Conservation (phyloP, 371 early-diverging fungal genomes). For the Rhizopus delemar region DNA sequence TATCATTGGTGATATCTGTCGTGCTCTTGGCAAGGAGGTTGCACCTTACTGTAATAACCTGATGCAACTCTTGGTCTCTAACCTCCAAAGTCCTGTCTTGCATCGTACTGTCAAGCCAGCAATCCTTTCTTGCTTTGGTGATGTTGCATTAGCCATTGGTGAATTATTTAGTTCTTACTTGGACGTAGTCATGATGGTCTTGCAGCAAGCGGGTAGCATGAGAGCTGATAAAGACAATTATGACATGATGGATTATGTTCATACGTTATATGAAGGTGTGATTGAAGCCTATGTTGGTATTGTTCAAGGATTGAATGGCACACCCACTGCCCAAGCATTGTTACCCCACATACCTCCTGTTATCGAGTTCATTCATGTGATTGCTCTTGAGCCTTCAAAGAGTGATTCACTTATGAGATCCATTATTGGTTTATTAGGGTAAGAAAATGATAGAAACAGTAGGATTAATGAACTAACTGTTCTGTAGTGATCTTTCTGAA, state of each 20-base stretch:
- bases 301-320: constrained; percentile 84
- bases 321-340: constrained; percentile 57
- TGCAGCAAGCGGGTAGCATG: constrained; percentile 79
- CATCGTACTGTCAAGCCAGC: constrained; percentile 89
- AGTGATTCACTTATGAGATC: constrained; percentile 67
- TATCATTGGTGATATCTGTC: constrained; percentile 92
- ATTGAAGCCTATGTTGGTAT: constrained; percentile 96
- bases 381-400: constrained; percentile 62
- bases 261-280: constrained; percentile 82
- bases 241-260: constrained; percentile 83
- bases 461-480: neutral
- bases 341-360: constrained; percentile 65
- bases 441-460: constrained; percentile 3
- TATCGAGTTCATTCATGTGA: constrained; percentile 73
- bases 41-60: constrained; percentile 77
- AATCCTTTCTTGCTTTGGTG: constrained; percentile 95
- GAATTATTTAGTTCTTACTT: constrained; percentile 84
- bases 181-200: constrained; percentile 80
- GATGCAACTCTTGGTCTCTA: constrained; percentile 82
- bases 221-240: constrained; percentile 66
- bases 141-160: constrained; percentile 95
- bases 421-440: constrained; percentile 86
- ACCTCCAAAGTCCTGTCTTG: constrained; percentile 71
- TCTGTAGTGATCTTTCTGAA: constrained; percentile 69
- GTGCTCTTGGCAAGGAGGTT: constrained; percentile 76